Base-by-base conservation (phyloP, 2,329 filamentous ascomycete species). In the Penicillium hordei region DNA sequence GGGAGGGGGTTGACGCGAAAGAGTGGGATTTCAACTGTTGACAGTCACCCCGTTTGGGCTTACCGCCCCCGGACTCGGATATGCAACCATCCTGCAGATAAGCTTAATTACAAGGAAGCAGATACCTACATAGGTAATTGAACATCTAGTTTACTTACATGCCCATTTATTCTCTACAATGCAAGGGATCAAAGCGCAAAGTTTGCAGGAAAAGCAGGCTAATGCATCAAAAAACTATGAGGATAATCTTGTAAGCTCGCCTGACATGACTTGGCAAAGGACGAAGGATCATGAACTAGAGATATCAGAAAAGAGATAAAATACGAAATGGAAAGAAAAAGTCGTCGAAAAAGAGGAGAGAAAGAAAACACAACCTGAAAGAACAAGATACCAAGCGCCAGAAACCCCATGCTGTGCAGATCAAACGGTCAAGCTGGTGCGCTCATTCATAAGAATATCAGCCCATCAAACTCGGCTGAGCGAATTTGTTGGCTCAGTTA, bases 351-450 rank as follows among this genome's bases (percentile, higher is more conserved):
- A n/a, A 25, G 25, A 17, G 13, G 2, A 23, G 13, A 27, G 25
- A 61, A 64, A 58, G 65, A 60, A 67, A 38, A 19, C 25, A 31
- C 43, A 39, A 56, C 15, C 27, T 19, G 21, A 21, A 21, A 38
- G 33, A 56, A 56, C 25, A 43, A 56, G 27, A 68, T 59, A 67
- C 71, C 67, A 72, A 71, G 69, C 74, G 74, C 75, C 75, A 67
- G 29, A 49, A 76, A 76, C 74, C 70, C 75, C 74, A 69, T 71
- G 75, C 75, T 76, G 72, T 76, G 72, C 73, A 76, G 72, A 69
- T 68, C 65, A 69, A 67, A 62, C 57, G 55, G 60, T 65, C 63
- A 66, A 63, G 67, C 52, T 53, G 56, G 57, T 59, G 55, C 49
- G 42, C 21, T 58, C 38, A 48, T 59, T 52, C 39, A 58, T 49